phyloP scores from a whole-genome alignment of 148 eudicot species.

The Silene uniflora region DNA sequence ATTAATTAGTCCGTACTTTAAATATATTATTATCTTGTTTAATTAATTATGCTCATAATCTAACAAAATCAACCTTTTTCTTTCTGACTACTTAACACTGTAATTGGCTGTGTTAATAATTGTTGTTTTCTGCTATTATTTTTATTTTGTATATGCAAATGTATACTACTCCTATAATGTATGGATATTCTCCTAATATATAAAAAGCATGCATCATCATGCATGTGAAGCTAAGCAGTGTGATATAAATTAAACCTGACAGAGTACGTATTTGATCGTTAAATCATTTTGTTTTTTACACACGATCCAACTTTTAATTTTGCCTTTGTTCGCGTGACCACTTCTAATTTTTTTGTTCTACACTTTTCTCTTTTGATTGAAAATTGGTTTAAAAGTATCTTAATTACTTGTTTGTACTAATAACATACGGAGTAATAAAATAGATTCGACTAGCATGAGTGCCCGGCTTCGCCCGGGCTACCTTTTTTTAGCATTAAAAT shows the following conservation, averaged over 20 bases:
- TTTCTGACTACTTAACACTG: background rate
- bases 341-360: background rate
- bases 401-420: background rate
- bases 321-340: slow-evolving; percentile 26
- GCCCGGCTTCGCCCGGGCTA: too few species aligned
- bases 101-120: background rate
- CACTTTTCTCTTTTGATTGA: slow-evolving; percentile 6
- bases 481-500: too few species aligned
- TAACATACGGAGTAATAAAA: too few species aligned
- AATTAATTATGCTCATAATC: slow-evolving; percentile 11
- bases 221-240: slow-evolving; percentile 21
- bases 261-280: slow-evolving; percentile 12
- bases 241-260: slow-evolving; percentile 8
- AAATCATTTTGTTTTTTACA: slow-evolving; percentile 3
- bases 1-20: background rate
- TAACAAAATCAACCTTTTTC: slow-evolving; percentile 24
- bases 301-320: slow-evolving; percentile 31
- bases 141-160: background rate
- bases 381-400: background rate
- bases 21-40: background rate
- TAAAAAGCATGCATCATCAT: background rate
- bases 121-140: background rate
- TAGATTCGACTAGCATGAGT: too few species aligned
- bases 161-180: too few species aligned
- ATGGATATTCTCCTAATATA: background rate